phyloP scores from a whole-genome alignment of 805 yeast species.

The Komagataella phaffii region DNA sequence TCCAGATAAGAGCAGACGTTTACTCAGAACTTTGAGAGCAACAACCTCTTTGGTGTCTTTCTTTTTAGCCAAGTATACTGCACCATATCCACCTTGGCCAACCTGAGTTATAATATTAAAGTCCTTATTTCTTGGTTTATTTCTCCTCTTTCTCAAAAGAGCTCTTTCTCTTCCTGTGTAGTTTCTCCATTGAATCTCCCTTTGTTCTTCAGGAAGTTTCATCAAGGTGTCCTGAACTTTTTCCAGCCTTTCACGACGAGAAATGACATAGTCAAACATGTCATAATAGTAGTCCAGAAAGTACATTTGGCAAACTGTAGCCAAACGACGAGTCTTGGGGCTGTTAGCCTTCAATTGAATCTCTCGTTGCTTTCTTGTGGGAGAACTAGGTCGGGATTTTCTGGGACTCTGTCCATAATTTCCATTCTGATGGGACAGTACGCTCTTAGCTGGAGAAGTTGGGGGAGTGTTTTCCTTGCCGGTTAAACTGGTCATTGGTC shows the following conservation, averaged over 20 bases:
- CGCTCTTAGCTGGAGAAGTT: conserved; percentile 13
- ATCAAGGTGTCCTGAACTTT: conserved; percentile 49
- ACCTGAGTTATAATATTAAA: conserved; percentile 96
- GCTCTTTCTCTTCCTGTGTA: conserved; percentile 80
- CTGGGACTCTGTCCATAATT: conserved; percentile 11
- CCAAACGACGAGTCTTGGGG: conserved; percentile 72
- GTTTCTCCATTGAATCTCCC: conserved; percentile 55
- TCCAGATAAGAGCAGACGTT: conserved; percentile 69
- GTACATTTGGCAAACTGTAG: conserved; percentile 86
- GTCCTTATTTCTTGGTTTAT: conserved; percentile 88
- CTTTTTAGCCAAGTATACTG: conserved; percentile 91
- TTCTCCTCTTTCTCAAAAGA: conserved; percentile 72
- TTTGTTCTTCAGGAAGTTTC: conserved; percentile 18
- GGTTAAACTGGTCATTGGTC: conserved; percentile 20
- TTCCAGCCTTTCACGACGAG: conserved; percentile 69
- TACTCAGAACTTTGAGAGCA: conserved; percentile 86
- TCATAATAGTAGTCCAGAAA: conserved; percentile 94
- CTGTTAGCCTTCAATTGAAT: conserved; percentile 47
- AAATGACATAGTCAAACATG: conserved; percentile 82
- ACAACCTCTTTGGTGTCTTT: conserved; percentile 90
- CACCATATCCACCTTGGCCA: conserved; percentile 99
- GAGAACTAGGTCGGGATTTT: conserved; percentile 6
- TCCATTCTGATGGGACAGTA: conserved; percentile 6
- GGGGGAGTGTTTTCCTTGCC: conserved; percentile 28
- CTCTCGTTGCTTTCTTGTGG: conserved; percentile 20